A percentile compares a stretch with the other conserved stretches of the same genome.
Conservation (phyloP, 768 basidiomycete genomes). For the Mrakia hoshinonis region DNA sequence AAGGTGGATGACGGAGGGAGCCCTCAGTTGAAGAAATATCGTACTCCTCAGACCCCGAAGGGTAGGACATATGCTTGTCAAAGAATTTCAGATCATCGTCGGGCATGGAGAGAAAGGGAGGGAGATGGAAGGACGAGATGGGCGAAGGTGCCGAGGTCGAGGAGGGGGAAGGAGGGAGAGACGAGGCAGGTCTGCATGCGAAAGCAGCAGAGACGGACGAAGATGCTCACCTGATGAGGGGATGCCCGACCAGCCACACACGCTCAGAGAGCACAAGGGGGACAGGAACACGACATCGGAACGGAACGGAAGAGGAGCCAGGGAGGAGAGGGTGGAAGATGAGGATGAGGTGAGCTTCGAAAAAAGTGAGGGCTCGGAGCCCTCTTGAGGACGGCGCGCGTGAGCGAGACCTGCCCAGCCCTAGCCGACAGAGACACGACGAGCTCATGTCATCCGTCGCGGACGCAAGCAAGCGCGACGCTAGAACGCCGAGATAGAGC, state of each 20-base stretch:
- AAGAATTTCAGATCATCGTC: constrained; percentile 20
- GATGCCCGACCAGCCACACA: not conserved
- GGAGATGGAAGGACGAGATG: not conserved
- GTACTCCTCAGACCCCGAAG: constrained; percentile 13
- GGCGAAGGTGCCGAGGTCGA: not conserved
- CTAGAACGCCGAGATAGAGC: no score
- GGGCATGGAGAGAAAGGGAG: not conserved
- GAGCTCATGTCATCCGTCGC: no score
- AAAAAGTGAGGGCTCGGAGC: no score
- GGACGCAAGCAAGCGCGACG: no score
- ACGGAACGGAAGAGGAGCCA: not conserved
- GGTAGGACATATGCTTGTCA: constrained; percentile 18
- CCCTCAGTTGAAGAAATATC: constrained; percentile 20
- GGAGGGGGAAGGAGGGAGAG: not conserved
- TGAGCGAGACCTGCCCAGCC: no score
- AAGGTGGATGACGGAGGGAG: not conserved
- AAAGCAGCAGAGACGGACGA: not conserved
- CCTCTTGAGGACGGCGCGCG: no score
- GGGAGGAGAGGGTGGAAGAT: not conserved
- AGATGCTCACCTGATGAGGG: constrained; percentile 7
- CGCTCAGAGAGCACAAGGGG: not conserved
- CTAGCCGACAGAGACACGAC: no score
- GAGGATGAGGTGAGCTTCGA: no score
- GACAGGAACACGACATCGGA: not conserved
- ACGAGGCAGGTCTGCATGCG: not conserved